Percentiles rank a stretch among this genome's conserved stretches.
Conservation (phyloP, 2,329 filamentous ascomycete species). For the Claviceps fusiformis region DNA sequence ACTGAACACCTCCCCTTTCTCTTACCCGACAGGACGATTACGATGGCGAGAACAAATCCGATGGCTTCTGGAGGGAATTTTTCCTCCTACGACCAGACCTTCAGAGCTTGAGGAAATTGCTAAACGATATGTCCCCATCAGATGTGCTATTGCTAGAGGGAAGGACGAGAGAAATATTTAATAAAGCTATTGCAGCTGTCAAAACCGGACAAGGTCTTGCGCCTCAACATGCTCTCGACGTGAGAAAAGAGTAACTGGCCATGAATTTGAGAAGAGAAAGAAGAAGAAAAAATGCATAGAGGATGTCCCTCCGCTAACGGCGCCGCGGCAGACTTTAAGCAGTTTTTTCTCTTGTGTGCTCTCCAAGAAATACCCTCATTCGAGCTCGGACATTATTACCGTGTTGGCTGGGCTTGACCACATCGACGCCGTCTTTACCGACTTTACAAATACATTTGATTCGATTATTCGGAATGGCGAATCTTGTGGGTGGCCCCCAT, state of each 20-base stretch:
- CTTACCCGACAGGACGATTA: constrained; percentile 35
- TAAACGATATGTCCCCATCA: constrained; percentile 58
- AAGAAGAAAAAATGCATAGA: background rate
- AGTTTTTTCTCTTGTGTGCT: constrained; percentile 74
- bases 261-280: background rate
- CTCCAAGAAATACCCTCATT: constrained; percentile 84
- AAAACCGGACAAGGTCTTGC: constrained; percentile 46
- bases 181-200: constrained; percentile 55
- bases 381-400: constrained; percentile 86
- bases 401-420: constrained; percentile 80
- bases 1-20: constrained; percentile 14
- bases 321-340: constrained; percentile 60
- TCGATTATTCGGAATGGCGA: constrained; percentile 66
- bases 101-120: constrained; percentile 48
- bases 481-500: constrained; percentile 41
- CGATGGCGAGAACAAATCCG: constrained; percentile 55
- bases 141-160: constrained; percentile 65
- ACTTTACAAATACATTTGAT: constrained; percentile 76
- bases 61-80: constrained; percentile 94
- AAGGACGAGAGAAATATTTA: constrained; percentile 68
- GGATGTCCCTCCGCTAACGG: constrained; percentile 6
- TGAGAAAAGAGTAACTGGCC: constrained; percentile 30
- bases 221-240: constrained; percentile 74
- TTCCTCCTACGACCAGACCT: constrained; percentile 79
- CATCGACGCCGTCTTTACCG: constrained; percentile 74